Evolutionary conservation across 805 yeast species (phyloP).

Genomic region (Sugiyamaella mastotermitis): DNA sequence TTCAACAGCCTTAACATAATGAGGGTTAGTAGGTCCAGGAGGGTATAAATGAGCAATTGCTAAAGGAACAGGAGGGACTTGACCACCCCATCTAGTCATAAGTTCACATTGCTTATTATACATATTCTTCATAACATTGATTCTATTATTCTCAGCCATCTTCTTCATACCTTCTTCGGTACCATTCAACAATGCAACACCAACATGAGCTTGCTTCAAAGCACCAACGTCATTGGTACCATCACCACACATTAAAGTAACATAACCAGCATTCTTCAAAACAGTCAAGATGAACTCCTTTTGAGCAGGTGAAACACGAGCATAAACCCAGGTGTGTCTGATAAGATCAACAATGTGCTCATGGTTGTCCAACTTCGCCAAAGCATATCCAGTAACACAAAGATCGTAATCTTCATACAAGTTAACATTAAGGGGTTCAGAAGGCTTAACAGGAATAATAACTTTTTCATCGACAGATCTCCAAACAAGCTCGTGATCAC

Average conservation of each 20-base stretch:
- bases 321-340: conserved; percentile 92
- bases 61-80: conserved; percentile 65
- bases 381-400: conserved; percentile 90
- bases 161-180: conserved; percentile 91
- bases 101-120: conserved; percentile 81
- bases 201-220: conserved; percentile 95
- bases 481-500: conserved; percentile 61
- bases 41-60: conserved; percentile 97
- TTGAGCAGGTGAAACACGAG: conserved; percentile 94
- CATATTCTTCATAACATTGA: conserved; percentile 55
- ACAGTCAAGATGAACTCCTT: conserved; percentile 85
- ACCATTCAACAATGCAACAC: conserved; percentile 96
- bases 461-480: conserved; percentile 75
- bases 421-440: conserved; percentile 47
- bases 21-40: conserved; percentile 89
- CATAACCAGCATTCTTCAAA: conserved; percentile 82
- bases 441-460: conserved; percentile 59
- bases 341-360: conserved; percentile 65
- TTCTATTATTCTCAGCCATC: conserved; percentile 71
- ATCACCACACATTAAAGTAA: conserved; percentile 98
- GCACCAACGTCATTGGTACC: conserved; percentile 99
- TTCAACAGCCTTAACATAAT: conserved; percentile 79
- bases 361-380: conserved; percentile 59
- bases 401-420: conserved; percentile 68
- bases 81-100: conserved; percentile 66